These are phyloP conservation scores for Puccinellia tenuiflora DNA, from an alignment of 176 grass and related monocot genomes.

Conservation along the genomic window DNA sequence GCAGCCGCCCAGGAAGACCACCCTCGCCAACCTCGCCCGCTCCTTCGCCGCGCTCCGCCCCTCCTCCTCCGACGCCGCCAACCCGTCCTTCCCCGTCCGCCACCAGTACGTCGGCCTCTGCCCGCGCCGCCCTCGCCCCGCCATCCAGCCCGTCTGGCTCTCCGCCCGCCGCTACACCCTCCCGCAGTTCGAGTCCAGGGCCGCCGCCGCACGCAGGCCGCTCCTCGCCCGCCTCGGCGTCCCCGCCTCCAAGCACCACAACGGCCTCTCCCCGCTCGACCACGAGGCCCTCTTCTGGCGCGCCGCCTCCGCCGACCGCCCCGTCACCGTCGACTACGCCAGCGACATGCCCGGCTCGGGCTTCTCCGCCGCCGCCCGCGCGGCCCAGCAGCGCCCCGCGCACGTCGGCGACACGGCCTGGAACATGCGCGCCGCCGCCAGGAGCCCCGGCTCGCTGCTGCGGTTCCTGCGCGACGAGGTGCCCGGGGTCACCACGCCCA, in stretches of 20 bases:
- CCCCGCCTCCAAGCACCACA: slow-evolving; percentile 27
- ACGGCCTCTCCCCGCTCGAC: slow-evolving; percentile 63
- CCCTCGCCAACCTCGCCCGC: slow-evolving; percentile 75
- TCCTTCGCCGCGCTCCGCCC: slow-evolving; percentile 68
- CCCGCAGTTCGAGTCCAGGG: slow-evolving; percentile 67
- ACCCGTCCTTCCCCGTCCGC: slow-evolving; percentile 65
- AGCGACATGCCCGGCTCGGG: slow-evolving; percentile 84
- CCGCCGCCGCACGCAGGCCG: slow-evolving; percentile 13
- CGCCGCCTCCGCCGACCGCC: slow-evolving; percentile 43
- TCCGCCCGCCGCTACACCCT: slow-evolving; percentile 69
- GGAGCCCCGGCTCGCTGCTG: slow-evolving; percentile 58
- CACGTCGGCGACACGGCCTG: slow-evolving; percentile 76
- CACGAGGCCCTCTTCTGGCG: slow-evolving; percentile 93
- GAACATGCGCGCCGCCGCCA: slow-evolving; percentile 76
- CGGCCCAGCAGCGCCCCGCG: not conserved
- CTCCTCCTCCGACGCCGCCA: not conserved
- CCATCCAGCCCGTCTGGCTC: slow-evolving; percentile 61
- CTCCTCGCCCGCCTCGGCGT: slow-evolving; percentile 33
- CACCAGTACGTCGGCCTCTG: slow-evolving; percentile 78
- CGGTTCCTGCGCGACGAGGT: slow-evolving; percentile 77
- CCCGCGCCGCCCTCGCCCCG: slow-evolving; percentile 53
- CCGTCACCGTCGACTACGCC: slow-evolving; percentile 70
- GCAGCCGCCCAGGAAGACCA: slow-evolving; percentile 54
- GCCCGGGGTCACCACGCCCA: slow-evolving; percentile 74
- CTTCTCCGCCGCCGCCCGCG: slow-evolving; percentile 34